These are phyloP conservation scores for Cercospora sojina DNA, from an alignment of 2,329 filamentous ascomycete genomes.

Conservation along the genomic window DNA sequence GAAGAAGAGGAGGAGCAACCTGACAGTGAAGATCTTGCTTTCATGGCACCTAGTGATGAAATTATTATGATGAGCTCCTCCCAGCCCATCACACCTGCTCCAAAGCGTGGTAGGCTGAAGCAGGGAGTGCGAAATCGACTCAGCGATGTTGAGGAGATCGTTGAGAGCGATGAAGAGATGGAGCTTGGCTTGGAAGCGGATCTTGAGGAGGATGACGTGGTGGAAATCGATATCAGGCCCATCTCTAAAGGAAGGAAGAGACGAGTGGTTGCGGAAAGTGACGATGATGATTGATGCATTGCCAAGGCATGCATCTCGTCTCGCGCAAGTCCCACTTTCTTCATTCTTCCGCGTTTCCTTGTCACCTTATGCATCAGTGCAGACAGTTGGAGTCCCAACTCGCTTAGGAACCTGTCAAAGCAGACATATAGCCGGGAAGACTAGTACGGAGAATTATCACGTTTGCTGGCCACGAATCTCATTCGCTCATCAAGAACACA, in stretches of 20 bases:
- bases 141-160: conserved; percentile 20
- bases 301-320: neutral
- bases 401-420: neutral
- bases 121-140: conserved; percentile 13
- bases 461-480: no score
- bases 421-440: neutral
- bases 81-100: conserved; percentile 21
- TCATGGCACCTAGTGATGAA: conserved; percentile 48
- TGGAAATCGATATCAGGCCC: conserved; percentile 9
- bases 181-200: conserved; percentile 4
- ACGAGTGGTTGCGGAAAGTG: conserved; percentile 27
- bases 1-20: conserved; percentile 46
- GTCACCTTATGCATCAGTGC: neutral
- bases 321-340: neutral
- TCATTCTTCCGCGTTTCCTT: neutral
- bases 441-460: neutral
- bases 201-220: conserved; percentile 10
- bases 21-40: conserved; percentile 49
- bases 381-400: neutral
- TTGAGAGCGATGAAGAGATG: conserved; percentile 14
- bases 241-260: conserved; percentile 17
- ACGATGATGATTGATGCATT: conserved; percentile 10
- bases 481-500: neutral
- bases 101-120: conserved; percentile 22
- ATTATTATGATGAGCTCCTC: conserved; percentile 36